These are phyloP conservation scores for Plectranthus barbatus DNA, from an alignment of 257 asterid species.

Conservation along the genomic window DNA sequence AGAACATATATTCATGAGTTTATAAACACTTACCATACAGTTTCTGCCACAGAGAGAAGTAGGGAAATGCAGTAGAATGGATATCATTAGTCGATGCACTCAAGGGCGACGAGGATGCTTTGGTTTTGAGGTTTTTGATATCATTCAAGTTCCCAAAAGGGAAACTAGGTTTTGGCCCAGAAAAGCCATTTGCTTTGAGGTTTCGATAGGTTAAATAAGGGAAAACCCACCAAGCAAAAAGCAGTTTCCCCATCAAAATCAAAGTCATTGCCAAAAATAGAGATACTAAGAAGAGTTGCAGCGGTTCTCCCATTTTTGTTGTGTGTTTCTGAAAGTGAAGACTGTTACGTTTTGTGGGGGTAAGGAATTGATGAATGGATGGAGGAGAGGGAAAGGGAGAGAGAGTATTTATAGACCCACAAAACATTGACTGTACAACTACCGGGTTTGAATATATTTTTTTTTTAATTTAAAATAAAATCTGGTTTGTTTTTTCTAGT, in stretches of 20 bases:
- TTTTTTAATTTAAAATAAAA: neutral
- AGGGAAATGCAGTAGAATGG: slow-evolving; percentile 60
- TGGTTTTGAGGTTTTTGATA: slow-evolving; percentile 27
- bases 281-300: slow-evolving; percentile 12
- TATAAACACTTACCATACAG: slow-evolving; percentile 42
- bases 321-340: neutral
- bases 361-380: neutral
- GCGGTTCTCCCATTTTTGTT: slow-evolving; percentile 13
- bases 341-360: neutral
- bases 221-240: slow-evolving; percentile 46
- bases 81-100: slow-evolving; percentile 40
- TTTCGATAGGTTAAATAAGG: slow-evolving; percentile 39
- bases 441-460: slow-evolving; percentile 17
- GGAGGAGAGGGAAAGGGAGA: neutral
- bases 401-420: slow-evolving; percentile 14
- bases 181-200: slow-evolving; percentile 64
- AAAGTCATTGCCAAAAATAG: neutral
- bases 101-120: neutral
- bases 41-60: slow-evolving; percentile 68
- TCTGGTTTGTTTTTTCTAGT: neutral
- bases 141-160: slow-evolving; percentile 70
- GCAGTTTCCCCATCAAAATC: slow-evolving; percentile 24
- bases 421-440: neutral
- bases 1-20: no score
- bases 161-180: slow-evolving; percentile 71